Evolutionary conservation across 2,329 filamentous ascomycete species (phyloP).

Genomic region (Colletotrichum cordylinicola): DNA sequence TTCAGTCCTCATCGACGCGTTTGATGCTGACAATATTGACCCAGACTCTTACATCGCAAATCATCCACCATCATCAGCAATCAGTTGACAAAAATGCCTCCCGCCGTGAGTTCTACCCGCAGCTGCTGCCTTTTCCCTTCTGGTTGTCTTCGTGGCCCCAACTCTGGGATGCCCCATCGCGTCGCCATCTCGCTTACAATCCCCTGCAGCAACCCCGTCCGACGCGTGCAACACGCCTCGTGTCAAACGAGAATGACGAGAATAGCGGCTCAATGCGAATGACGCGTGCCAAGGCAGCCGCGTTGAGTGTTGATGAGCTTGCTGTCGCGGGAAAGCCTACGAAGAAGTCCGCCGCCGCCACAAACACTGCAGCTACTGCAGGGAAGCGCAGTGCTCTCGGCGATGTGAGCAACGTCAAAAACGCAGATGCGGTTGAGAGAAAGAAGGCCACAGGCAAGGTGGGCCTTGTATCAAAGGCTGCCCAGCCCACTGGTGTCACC

Average conservation of each 20-base stretch:
- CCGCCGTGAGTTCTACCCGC: constrained; percentile 36
- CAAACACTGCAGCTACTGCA: constrained; percentile 51
- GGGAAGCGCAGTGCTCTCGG: constrained; percentile 86
- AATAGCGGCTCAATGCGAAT: constrained; percentile 81
- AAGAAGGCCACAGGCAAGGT: constrained; percentile 77
- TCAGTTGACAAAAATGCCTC: constrained; percentile 33
- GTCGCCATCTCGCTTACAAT: constrained; percentile 27
- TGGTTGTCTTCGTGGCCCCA: neutral
- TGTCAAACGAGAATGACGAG: constrained; percentile 95
- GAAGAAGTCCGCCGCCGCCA: constrained; percentile 67
- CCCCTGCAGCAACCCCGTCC: constrained; percentile 64
- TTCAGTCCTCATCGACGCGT: constrained; percentile 6
- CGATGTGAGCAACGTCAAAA: constrained; percentile 95
- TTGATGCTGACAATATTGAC: constrained; percentile 3
- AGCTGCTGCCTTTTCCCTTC: neutral
- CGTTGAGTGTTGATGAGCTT: constrained; percentile 69
- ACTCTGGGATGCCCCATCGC: neutral
- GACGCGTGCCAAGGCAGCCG: constrained; percentile 90
- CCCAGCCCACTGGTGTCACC: constrained; percentile 81
- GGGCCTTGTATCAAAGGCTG: constrained; percentile 79
- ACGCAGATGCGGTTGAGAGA: constrained; percentile 71
- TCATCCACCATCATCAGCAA: constrained; percentile 1
- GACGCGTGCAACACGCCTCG: constrained; percentile 71
- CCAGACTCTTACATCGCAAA: constrained; percentile 1
- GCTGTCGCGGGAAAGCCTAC: constrained; percentile 66